Evolutionary conservation across 2,329 filamentous ascomycete species (phyloP).

Genomic region (Aspergillus fructus): DNA sequence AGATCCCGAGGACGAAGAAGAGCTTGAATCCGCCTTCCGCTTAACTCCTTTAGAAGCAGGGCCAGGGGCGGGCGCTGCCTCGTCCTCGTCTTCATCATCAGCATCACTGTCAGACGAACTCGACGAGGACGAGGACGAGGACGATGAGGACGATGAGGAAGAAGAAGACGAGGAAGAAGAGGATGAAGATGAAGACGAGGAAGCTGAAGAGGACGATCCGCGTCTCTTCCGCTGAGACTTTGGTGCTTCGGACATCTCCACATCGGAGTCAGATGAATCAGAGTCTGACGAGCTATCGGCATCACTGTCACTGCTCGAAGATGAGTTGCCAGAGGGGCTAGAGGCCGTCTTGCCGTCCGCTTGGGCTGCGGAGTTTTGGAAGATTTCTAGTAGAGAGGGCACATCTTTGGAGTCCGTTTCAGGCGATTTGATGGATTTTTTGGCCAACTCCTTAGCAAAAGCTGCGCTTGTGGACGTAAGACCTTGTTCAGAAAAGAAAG

Average conservation of each 20-base stretch:
- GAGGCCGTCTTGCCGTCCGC: slow-evolving; percentile 15
- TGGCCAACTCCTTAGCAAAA: slow-evolving; percentile 61
- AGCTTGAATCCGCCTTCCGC: slow-evolving; percentile 56
- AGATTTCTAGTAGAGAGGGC: slow-evolving; percentile 43
- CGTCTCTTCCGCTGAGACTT: slow-evolving; percentile 31
- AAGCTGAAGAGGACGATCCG: slow-evolving; percentile 33
- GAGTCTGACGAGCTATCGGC: slow-evolving; percentile 31
- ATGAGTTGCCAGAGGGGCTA: slow-evolving; percentile 4
- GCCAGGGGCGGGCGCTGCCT: slow-evolving; percentile 42
- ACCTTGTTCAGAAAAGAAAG: slow-evolving; percentile 66
- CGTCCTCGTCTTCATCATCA: slow-evolving; percentile 54
- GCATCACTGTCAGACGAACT: slow-evolving; percentile 50
- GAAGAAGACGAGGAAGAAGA: slow-evolving; percentile 34
- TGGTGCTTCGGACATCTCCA: slow-evolving; percentile 44
- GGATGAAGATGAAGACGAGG: slow-evolving; percentile 34
- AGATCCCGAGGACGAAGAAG: slow-evolving; percentile 34
- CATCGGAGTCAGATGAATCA: slow-evolving; percentile 41
- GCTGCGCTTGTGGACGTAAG: slow-evolving; percentile 61
- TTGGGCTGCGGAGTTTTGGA: slow-evolving; percentile 29
- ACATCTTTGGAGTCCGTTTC: slow-evolving; percentile 27
- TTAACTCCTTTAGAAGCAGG: slow-evolving; percentile 50
- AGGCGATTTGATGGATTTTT: slow-evolving; percentile 24
- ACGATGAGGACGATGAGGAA: slow-evolving; percentile 28
- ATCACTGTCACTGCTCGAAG: slow-evolving; percentile 17
- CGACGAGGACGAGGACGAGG: slow-evolving; percentile 35